Base-by-base conservation (phyloP, 75 land plant genomes). In the Ceratopteris richardii region DNA sequence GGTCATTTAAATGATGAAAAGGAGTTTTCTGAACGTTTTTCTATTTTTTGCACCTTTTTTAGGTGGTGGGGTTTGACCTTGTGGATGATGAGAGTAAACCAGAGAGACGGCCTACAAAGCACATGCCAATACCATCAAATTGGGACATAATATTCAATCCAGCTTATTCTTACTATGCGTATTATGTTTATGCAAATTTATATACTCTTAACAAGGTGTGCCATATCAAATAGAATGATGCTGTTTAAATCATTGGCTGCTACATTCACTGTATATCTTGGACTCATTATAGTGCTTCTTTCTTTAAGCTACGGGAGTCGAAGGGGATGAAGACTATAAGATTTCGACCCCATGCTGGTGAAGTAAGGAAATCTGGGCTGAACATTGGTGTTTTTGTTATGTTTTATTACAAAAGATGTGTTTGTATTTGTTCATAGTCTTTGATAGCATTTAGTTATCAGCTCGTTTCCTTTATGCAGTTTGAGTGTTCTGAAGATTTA, bases 21-120 rank as follows among this genome's bases (percentile, higher is more conserved):
- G n/a, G n/a, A n/a, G n/a, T n/a, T n/a, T n/a, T n/a, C n/a, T n/a
- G n/a, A n/a, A n/a, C n/a, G n/a, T n/a, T n/a, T n/a, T n/a, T n/a
- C n/a, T n/a, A n/a, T n/a, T n/a, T n/a, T n/a, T n/a, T n/a, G n/a
- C n/a, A n/a, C 37, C 3, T 33, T 54, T 28, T 71, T 24, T 69
- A 95, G 96, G 99, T 95, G 60, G 99, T 95, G 29, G 99, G 99
- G 11, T 78, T 95, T 57, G 99, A 95, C 73, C 79, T 95, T 74
- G 99, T 95, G 37, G 99, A 95, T 82, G 99, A 95, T 82, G 99
- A 95, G 63, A 95, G 99, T 54, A 95, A 95, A 51, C 97, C 99
- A 47, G 96, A 95, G 76, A 77, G 99, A 48, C 81, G 96, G 0
- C 99, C 99, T n/a, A 95, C 99, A 11, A 95, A 95, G 54, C 99